Evolutionary conservation across 2,329 filamentous ascomycete species (phyloP), one percentile per base, ranked within the genome.

Genomic region (Cladosporium sp.): DNA sequence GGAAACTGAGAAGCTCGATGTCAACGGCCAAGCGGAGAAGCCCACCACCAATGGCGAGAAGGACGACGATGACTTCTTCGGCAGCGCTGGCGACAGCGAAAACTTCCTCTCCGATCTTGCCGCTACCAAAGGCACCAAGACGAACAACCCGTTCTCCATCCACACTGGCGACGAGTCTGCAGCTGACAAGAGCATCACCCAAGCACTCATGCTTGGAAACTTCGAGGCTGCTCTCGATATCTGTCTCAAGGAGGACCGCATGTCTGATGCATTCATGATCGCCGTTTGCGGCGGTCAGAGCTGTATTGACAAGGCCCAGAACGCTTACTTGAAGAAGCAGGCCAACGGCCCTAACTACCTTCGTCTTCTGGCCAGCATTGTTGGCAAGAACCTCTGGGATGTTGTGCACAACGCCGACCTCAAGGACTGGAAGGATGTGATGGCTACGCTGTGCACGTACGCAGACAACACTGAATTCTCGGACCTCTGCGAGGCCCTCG

Each of bases 321-420:
- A 86, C 53, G 84, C 90, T 11, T 98, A 98, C 66, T 82, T 98
- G 56, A 85, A 88, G 51, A 85, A 86, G 62, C 89, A 91, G 69
- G 78, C 81, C 7, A 84, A 85, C 52, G 84, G 85, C 22, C 92
- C 94, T 1, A 97, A 92, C 70, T 98, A 98, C 64, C 76, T 97
- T 50, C 85, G 94, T 38, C 78, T 98, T 7, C 78, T 98, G 49
- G 85, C 88, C 45, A 95, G 92, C 5, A 88, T 98, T 45, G 91
- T 95, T 51, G 84, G 87, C 55, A 97, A 97, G 76, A 96, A 98
- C 63, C 78, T 98, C 1, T 97, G 92, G 93, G 93, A 98, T 71
- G 80, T 97, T 39, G 93, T 97, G 7, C 89, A 97, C 72, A 98
- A 98, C 63, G 93, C 92, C 7, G 88, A 96, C 63, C 74, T 98